Evolutionary conservation across 2,329 filamentous ascomycete species (phyloP).

Genomic region (Diaporthe destruens): DNA sequence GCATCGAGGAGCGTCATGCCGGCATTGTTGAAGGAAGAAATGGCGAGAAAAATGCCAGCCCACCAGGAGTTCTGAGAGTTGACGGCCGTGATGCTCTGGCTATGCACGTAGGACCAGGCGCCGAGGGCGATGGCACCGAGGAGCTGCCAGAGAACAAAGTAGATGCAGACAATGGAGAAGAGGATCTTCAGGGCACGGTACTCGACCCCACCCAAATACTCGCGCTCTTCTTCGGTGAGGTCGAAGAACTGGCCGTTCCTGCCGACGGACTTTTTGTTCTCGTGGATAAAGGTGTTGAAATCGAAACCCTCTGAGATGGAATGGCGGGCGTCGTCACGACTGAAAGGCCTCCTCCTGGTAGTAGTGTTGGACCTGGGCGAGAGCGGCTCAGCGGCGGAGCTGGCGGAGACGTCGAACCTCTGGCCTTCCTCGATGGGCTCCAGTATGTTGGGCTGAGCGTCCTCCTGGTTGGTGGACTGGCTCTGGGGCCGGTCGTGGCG

Average conservation of each 20-base stretch:
- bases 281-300: slow-evolving; percentile 50
- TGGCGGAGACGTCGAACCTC: slow-evolving; percentile 24
- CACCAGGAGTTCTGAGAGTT: slow-evolving; percentile 63
- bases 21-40: slow-evolving; percentile 69
- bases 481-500: neutral
- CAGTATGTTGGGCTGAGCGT: slow-evolving; percentile 26
- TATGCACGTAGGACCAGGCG: slow-evolving; percentile 49
- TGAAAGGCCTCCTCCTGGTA: slow-evolving; percentile 30
- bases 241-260: slow-evolving; percentile 69
- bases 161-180: slow-evolving; percentile 70
- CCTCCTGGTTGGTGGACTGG: neutral
- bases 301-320: slow-evolving; percentile 42
- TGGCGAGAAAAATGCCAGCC: slow-evolving; percentile 67
- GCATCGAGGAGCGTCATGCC: slow-evolving; percentile 69
- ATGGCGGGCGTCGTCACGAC: slow-evolving; percentile 34
- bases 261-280: slow-evolving; percentile 54
- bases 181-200: slow-evolving; percentile 73
- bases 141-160: slow-evolving; percentile 71
- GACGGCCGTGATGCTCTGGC: slow-evolving; percentile 38
- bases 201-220: slow-evolving; percentile 72
- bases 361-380: slow-evolving; percentile 22
- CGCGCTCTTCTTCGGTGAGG: slow-evolving; percentile 65
- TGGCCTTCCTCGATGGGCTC: slow-evolving; percentile 36
- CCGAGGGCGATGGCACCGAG: slow-evolving; percentile 70
- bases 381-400: slow-evolving; percentile 19